These are phyloP conservation scores for Piper betle DNA, from an alignment of 164 flowering plant species.

Conservation along the genomic window DNA sequence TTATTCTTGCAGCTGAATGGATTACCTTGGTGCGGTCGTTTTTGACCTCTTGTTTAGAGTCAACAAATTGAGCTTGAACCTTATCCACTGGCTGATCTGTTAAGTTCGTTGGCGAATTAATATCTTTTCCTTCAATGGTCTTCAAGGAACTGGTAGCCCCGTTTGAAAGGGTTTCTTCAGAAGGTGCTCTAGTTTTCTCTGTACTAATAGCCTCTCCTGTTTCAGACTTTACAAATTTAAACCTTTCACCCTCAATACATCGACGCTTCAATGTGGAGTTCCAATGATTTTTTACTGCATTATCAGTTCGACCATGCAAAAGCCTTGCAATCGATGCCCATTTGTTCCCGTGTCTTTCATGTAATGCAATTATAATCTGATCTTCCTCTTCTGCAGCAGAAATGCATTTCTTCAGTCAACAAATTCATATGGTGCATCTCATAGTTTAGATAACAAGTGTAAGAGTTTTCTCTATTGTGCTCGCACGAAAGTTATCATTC, in stretches of 20 bases:
- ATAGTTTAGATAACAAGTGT: no score
- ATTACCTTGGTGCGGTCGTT: slow-evolving; percentile 36
- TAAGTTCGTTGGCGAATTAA: slow-evolving; percentile 26
- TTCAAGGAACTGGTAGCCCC: slow-evolving; percentile 38
- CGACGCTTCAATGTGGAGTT: slow-evolving; percentile 77
- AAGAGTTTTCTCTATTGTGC: no score
- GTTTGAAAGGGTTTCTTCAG: slow-evolving; percentile 69
- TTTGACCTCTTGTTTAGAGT: slow-evolving; percentile 12
- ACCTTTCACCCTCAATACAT: slow-evolving; percentile 22
- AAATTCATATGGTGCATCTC: no score
- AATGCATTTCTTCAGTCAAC: slow-evolving; percentile 5
- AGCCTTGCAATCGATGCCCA: slow-evolving; percentile 86
- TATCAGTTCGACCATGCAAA: slow-evolving; percentile 82
- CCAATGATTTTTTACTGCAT: slow-evolving; percentile 94
- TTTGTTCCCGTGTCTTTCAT: slow-evolving; percentile 81
- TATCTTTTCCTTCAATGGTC: slow-evolving; percentile 38
- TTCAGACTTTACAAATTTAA: slow-evolving; percentile 17
- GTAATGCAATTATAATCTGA: slow-evolving; percentile 51
- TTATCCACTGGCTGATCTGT: slow-evolving; percentile 19
- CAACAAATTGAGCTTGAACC: slow-evolving; percentile 13
- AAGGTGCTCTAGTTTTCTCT: slow-evolving; percentile 59
- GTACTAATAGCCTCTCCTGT: slow-evolving; percentile 33
- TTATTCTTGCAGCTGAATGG: slow-evolving; percentile 64
- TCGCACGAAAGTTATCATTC: no score
- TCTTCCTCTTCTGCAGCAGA: slow-evolving; percentile 75